Conservation (phyloP, 441 rosid species). For the Manihot esculenta region DNA sequence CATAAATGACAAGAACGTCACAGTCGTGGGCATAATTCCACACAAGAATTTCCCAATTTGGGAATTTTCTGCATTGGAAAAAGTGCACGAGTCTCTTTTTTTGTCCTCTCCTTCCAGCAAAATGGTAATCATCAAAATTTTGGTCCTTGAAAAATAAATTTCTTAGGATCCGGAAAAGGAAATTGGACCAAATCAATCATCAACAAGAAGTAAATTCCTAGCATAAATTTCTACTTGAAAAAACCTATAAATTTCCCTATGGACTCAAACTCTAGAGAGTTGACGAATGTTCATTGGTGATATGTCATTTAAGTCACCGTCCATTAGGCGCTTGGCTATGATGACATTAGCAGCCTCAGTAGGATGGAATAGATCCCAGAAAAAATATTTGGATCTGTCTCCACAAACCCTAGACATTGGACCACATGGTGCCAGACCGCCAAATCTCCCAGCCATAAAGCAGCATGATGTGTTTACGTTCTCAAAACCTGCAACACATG, state of each 20-base stretch:
- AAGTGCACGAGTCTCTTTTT: neutral
- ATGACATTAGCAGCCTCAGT: slow-evolving; percentile 60
- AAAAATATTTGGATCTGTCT: slow-evolving; percentile 60
- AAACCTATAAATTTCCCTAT: no score
- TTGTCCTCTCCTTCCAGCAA: no score
- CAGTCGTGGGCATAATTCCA: no score
- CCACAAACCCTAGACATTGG: slow-evolving; percentile 54
- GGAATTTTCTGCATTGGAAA: neutral
- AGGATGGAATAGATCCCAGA: slow-evolving; percentile 90
- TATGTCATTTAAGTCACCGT: slow-evolving; percentile 49
- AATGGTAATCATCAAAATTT: no score
- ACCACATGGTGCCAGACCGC: slow-evolving; percentile 66
- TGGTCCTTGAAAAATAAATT: no score
- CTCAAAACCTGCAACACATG: slow-evolving; percentile 48
- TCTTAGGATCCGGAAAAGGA: neutral
- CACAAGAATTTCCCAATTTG: no score
- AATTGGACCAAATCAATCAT: neutral
- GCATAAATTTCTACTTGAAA: no score
- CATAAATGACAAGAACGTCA: no score
- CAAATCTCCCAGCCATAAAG: slow-evolving; percentile 41
- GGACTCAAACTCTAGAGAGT: slow-evolving; percentile 26
- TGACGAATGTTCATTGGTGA: slow-evolving; percentile 55
- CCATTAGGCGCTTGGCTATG: slow-evolving; percentile 53
- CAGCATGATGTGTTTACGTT: slow-evolving; percentile 54
- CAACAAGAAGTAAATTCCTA: no score